phyloP scores from a whole-genome alignment of 768 basidiomycete species.

The Mycena rebaudengoi region DNA sequence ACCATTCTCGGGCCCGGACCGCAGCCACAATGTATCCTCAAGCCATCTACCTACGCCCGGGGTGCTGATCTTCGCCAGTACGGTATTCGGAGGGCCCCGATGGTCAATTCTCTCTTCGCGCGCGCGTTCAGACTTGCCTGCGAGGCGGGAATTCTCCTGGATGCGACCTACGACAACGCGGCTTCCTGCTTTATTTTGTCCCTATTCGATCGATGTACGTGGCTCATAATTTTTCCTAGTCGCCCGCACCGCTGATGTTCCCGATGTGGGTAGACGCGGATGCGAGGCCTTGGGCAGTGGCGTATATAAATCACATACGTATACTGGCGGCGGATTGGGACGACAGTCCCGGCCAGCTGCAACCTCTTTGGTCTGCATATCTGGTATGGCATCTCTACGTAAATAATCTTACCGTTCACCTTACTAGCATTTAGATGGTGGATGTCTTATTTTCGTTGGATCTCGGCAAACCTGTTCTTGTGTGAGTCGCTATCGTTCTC shows the following conservation, averaged over 20 bases:
- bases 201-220: not conserved
- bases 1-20: slow-evolving; percentile 6
- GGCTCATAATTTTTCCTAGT: not conserved
- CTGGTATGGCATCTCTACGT: too few relatives aligned
- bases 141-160: not conserved
- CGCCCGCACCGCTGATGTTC: not conserved
- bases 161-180: slow-evolving; percentile 9
- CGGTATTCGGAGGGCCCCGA: slow-evolving; percentile 1
- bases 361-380: not conserved
- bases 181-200: slow-evolving; percentile 1
- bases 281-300: not conserved
- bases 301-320: slow-evolving; percentile 8
- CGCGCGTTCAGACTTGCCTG: not conserved
- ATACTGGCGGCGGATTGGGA: not conserved
- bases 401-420: not conserved
- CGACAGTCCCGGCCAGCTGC: not conserved
- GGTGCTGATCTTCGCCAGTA: slow-evolving; percentile 3
- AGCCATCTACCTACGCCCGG: slow-evolving; percentile 3
- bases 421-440: too few relatives aligned
- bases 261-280: not conserved
- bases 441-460: too few relatives aligned
- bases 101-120: not conserved
- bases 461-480: too few relatives aligned
- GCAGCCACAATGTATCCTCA: not conserved
- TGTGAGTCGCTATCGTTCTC: too few relatives aligned